Percentiles rank a stretch among this genome's conserved stretches.
Evolutionary conservation across 1,284 basidiomycete genomes (phyloP).

Genomic region (Crepidotus sp.): DNA sequence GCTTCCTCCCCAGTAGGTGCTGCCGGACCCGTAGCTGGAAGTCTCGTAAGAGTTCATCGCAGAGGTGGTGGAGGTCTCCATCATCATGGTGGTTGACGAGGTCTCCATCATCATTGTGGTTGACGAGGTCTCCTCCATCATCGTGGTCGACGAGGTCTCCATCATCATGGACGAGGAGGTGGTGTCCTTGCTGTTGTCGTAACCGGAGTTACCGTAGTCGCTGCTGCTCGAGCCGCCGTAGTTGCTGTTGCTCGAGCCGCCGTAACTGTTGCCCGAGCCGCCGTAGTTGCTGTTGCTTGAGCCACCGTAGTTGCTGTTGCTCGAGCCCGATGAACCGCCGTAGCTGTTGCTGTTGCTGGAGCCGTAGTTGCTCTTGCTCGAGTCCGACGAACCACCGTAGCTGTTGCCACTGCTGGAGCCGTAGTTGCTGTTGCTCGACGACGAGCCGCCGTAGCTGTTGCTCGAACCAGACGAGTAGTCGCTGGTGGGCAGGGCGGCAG

Average conservation of each 20-base stretch:
- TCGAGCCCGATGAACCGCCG: constrained; percentile 17
- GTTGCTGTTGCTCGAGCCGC: constrained; percentile 17
- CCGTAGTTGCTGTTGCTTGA: constrained; percentile 9
- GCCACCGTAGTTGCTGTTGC: constrained; percentile 4
- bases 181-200: background rate
- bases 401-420: constrained; percentile 13
- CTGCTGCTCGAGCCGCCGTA: background rate
- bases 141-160: background rate
- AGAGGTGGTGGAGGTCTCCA: constrained; percentile 21
- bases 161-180: background rate
- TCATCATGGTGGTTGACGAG: background rate
- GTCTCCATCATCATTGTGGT: constrained; percentile 1
- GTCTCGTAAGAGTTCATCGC: constrained; percentile 28
- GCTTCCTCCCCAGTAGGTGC: constrained; percentile 45
- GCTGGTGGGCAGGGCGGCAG: constrained; percentile 38
- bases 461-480: constrained; percentile 11
- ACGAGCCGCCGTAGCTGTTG: constrained; percentile 16
- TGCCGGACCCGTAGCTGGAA: constrained; percentile 57
- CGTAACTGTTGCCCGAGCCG: constrained; percentile 19
- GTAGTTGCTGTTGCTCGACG: constrained; percentile 19
- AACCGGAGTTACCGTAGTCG: background rate
- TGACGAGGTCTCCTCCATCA: constrained; percentile 1
- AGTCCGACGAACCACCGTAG: constrained; percentile 10
- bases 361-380: constrained; percentile 16
- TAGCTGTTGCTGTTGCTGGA: constrained; percentile 1